Evolutionary conservation across 1,284 basidiomycete species (phyloP).

Genomic region (Heterobasidion annosum): DNA sequence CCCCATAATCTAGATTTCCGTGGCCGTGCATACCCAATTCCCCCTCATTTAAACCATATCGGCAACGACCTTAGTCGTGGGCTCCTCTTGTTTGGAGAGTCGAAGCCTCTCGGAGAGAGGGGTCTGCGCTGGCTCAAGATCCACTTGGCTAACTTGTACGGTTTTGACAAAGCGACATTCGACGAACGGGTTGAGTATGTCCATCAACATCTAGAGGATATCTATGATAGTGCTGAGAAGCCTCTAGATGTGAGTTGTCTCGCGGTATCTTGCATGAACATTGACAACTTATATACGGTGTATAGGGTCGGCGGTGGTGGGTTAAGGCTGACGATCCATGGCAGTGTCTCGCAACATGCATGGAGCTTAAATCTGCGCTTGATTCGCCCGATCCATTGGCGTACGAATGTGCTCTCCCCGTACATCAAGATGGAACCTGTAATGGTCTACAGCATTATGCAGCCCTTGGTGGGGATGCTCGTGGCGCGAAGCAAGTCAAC

Average conservation of each 20-base stretch:
- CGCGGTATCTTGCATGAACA: not conserved
- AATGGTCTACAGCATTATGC: slow-evolving; percentile 99
- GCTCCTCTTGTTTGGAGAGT: slow-evolving; percentile 78
- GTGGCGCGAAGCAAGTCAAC: slow-evolving; percentile 92
- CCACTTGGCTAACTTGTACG: slow-evolving; percentile 88
- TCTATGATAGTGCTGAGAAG: slow-evolving; percentile 81
- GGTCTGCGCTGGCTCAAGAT: slow-evolving; percentile 86
- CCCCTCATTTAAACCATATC: slow-evolving; percentile 93
- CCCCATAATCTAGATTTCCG: slow-evolving; percentile 99
- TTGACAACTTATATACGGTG: not conserved
- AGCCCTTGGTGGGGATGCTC: slow-evolving; percentile 88
- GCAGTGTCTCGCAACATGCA: slow-evolving; percentile 93
- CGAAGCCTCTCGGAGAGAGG: slow-evolving; percentile 71
- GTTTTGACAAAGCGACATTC: slow-evolving; percentile 94
- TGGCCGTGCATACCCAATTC: slow-evolving; percentile 94
- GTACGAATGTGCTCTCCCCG: slow-evolving; percentile 75
- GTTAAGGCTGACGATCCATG: slow-evolving; percentile 90
- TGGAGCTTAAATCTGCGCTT: slow-evolving; percentile 77
- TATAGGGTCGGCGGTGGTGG: slow-evolving; percentile 80
- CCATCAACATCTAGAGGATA: slow-evolving; percentile 64
- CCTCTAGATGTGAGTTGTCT: slow-evolving; percentile 59
- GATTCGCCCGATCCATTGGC: slow-evolving; percentile 64
- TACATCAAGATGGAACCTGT: slow-evolving; percentile 98
- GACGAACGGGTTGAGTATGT: slow-evolving; percentile 83
- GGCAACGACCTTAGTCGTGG: slow-evolving; percentile 94